Percentiles rank a stretch among this genome's conserved stretches.
These are phyloP conservation scores for Diplocarpon rosae DNA, from an alignment of 2,329 filamentous ascomycete genomes.

Conservation along the genomic window DNA sequence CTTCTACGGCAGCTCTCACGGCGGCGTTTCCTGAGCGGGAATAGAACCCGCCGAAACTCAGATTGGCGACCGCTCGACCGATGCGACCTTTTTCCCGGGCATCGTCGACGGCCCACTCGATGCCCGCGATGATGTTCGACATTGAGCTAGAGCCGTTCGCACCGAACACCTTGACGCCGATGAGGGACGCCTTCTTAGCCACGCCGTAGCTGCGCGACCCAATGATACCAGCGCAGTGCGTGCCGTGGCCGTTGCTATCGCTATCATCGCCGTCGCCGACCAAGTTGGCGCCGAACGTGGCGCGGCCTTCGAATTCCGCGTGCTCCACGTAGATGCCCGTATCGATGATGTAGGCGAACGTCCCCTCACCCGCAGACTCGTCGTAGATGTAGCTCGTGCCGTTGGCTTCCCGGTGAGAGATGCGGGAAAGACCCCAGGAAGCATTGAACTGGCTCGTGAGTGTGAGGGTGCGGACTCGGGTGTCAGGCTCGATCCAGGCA, in stretches of 20 bases:
- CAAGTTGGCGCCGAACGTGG: conserved; percentile 1
- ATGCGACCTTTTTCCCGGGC: not conserved
- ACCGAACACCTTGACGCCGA: conserved; percentile 1
- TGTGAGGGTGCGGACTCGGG: not conserved
- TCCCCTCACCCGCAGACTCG: not conserved
- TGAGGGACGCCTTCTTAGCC: not conserved
- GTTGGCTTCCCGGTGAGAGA: not conserved
- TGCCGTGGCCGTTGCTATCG: conserved; percentile 2
- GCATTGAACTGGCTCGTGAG: not conserved
- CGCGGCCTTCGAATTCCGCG: conserved; percentile 1
- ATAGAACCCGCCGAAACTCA: not conserved
- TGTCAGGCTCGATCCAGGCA: conserved; percentile 1
- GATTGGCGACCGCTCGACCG: not conserved
- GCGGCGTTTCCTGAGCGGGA: not conserved
- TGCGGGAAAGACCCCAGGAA: conserved; percentile 1
- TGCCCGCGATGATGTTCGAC: not conserved
- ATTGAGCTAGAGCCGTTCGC: not conserved
- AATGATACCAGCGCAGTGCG: not conserved
- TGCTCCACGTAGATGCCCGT: not conserved
- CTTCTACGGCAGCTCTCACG: not conserved
- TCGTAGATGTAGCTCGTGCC: conserved; percentile 1
- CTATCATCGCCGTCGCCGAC: not conserved
- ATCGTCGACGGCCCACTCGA: conserved; percentile 1
- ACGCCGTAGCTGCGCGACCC: conserved; percentile 1
- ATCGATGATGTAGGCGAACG: conserved; percentile 1